Evolutionary conservation across 2,329 filamentous ascomycete genomes (phyloP), one percentile per base, ranked within the genome.

Genomic region (Raffaelea ambrosiae): DNA sequence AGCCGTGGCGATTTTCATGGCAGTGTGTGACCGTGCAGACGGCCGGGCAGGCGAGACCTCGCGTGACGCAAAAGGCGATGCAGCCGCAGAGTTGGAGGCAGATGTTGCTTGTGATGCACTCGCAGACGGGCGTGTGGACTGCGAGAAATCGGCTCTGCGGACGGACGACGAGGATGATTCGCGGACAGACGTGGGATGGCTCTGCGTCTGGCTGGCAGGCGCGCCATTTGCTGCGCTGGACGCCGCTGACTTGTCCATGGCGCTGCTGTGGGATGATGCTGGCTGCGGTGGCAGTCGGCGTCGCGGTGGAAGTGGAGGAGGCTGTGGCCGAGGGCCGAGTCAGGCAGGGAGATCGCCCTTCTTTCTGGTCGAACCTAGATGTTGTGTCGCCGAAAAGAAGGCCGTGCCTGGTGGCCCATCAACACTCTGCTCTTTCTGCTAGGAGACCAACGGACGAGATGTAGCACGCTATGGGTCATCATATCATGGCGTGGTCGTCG

Each of bases 11-110:
- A 54, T 50, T 46, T 57, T 58, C 39, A 57, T 58, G 23, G 48
- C 20, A 10, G 43, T 53, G 26, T 50, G 48, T 7, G 55, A 54
- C 39, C 59, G 57, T 61, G 66, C 55, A 57, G 61, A 33, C 56
- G 67, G 66, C 44, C 71, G 64, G 42, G 63, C 64, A 11, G 73
- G 73, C 13, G 74, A 77, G 18, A 68, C 59, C 48, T 76, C 73
- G 56, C 74, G 65, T 41, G 63, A 65, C 16, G 59, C 50, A 45
- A 62, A 56, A 9, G 63, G 63, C 19, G 63, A 64, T 42, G 59
- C 50, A 18, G 54, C 55, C 45, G 57, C 54, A 18, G 60, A 61
- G 5, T 57, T 61, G 33, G 59, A 46, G 29, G 54, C 44, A n/a
- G 60, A 63, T n/a, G 54, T 45, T 22, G 54, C 40, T 33, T 53